Percentiles rank a stretch among this genome's conserved stretches.
These are phyloP conservation scores for Lipomyces kockii DNA, from an alignment of 805 yeast species.

Conservation along the genomic window DNA sequence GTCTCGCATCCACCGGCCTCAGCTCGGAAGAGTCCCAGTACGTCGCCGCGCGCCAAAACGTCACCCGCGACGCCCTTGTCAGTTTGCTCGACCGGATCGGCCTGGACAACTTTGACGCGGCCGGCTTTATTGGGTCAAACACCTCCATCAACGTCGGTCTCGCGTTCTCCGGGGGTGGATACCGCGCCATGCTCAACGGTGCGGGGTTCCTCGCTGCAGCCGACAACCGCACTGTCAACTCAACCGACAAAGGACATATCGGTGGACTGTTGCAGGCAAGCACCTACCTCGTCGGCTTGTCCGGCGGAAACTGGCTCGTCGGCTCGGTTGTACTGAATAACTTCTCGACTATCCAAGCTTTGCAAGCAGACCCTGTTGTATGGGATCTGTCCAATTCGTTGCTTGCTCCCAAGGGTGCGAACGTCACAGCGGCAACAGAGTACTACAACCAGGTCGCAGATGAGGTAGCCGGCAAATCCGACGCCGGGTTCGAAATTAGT, in stretches of 20 bases:
- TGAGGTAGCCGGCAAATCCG: constrained; percentile 55
- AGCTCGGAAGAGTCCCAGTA: constrained; percentile 37
- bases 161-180: constrained; percentile 89
- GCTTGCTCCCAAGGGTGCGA: constrained; percentile 36
- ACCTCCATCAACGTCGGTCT: constrained; percentile 44
- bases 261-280: constrained; percentile 61
- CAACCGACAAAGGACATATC: constrained; percentile 45
- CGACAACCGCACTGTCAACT: constrained; percentile 52
- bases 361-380: constrained; percentile 37
- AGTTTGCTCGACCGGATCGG: constrained; percentile 53
- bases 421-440: constrained; percentile 54
- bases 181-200: constrained; percentile 63
- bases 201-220: constrained; percentile 61
- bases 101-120: constrained; percentile 50
- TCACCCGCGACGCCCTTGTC: constrained; percentile 42
- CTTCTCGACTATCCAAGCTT: constrained; percentile 45
- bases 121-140: constrained; percentile 26
- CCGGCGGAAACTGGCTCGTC: constrained; percentile 77
- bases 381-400: constrained; percentile 45
- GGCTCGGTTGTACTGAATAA: constrained; percentile 53
- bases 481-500: constrained; percentile 71
- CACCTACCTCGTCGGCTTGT: constrained; percentile 64
- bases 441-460: constrained; percentile 51
- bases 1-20: constrained; percentile 17
- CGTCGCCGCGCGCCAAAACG: constrained; percentile 31